These are phyloP conservation scores for Microsporum canis DNA, from an alignment of 2,329 filamentous ascomycete species.

Conservation along the genomic window DNA sequence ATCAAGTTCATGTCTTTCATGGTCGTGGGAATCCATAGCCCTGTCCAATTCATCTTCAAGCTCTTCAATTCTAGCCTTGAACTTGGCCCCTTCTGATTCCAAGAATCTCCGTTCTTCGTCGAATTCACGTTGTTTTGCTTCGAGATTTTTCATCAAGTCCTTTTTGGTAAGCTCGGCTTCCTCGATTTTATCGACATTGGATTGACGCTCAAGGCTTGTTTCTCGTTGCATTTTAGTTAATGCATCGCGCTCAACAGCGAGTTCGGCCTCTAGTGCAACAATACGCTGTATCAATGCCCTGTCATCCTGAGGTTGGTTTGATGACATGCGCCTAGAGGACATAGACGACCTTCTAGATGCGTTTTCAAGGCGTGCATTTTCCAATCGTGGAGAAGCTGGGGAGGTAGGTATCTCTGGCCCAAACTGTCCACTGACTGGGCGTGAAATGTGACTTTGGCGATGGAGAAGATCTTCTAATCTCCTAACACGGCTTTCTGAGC, in stretches of 20 bases:
- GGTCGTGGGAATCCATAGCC: conserved; percentile 68
- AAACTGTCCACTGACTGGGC: conserved; percentile 43
- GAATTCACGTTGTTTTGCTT: conserved; percentile 82
- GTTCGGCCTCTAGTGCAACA: conserved; percentile 62
- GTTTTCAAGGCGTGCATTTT: conserved; percentile 28
- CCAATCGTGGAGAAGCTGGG: conserved; percentile 32
- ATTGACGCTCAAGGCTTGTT: conserved; percentile 47
- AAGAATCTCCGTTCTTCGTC: conserved; percentile 71
- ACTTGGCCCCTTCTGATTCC: conserved; percentile 64
- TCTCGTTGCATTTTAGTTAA: conserved; percentile 59
- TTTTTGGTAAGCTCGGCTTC: conserved; percentile 87
- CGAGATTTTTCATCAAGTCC: conserved; percentile 88
- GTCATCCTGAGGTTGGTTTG: conserved; percentile 48
- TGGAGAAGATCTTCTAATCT: conserved; percentile 88
- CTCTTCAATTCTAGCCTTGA: conserved; percentile 72
- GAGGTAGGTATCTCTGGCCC: conserved; percentile 31
- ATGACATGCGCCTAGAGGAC: conserved; percentile 50
- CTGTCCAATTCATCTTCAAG: conserved; percentile 85
- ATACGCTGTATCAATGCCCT: conserved; percentile 52
- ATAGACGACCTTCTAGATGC: conserved; percentile 49
- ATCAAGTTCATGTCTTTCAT: conserved; percentile 62
- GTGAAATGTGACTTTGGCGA: conserved; percentile 54
- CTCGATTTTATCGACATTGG: conserved; percentile 56
- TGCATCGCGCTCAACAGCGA: conserved; percentile 60
- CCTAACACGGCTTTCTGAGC: conserved; percentile 79